Percentiles rank a stretch among this genome's conserved stretches.
phyloP scores from a whole-genome alignment of 345 rosid species.

The Brassica napus region Da-Ae NC_063438.1:3186501-3187000 shows the following conservation, averaged over 20 bases:
- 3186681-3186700: background rate
- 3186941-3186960: conserved; percentile 37
- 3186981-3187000: conserved; percentile 41
- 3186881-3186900: conserved; percentile 25
- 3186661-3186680: background rate
- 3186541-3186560: background rate
- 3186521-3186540: background rate
- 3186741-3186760: background rate
- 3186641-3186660: background rate
- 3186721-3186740: background rate
- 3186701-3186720: background rate
- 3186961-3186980: conserved; percentile 40
- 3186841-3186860: background rate
- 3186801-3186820: background rate
- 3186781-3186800: background rate
- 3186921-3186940: conserved; percentile 12
- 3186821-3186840: background rate
- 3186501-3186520: background rate
- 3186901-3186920: conserved; percentile 12
- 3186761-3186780: no score
- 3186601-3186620: background rate
- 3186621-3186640: background rate
- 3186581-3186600: background rate
- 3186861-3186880: conserved; percentile 28
- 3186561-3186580: background rate